phyloP scores from a whole-genome alignment of 306 rosid species.

The Rosa multiflora region DNA sequence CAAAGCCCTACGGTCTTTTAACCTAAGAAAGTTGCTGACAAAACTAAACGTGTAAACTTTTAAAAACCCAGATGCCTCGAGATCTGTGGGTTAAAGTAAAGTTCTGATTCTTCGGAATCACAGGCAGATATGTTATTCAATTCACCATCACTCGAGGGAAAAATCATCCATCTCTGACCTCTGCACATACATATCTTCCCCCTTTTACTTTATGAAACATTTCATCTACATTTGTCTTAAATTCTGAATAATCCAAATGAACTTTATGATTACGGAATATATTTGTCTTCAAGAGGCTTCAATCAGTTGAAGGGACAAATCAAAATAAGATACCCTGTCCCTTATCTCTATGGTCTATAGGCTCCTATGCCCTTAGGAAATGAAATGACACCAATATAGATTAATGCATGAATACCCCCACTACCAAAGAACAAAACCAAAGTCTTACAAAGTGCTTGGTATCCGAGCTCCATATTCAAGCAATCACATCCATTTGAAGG shows the following conservation, averaged over 20 bases:
- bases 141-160: background rate
- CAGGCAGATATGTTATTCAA: background rate
- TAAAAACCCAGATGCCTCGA: background rate
- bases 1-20: background rate
- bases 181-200: background rate
- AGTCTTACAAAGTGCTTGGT: background rate
- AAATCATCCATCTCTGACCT: background rate
- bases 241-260: slow-evolving; percentile 5
- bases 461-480: background rate
- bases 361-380: background rate
- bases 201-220: background rate
- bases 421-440: background rate
- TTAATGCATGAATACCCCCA: background rate
- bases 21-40: background rate
- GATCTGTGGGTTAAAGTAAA: background rate
- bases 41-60: background rate
- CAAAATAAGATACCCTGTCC: slow-evolving; percentile 10
- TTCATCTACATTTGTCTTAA: background rate
- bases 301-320: slow-evolving; percentile 12
- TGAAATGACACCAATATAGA: slow-evolving; percentile 5
- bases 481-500: background rate
- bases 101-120: slow-evolving; percentile 3
- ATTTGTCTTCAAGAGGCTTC: slow-evolving; percentile 4
- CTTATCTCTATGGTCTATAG: background rate
- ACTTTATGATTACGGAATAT: background rate